Conservation (phyloP, 768 basidiomycete genomes). For the Psilocybe cubensis region DNA sequence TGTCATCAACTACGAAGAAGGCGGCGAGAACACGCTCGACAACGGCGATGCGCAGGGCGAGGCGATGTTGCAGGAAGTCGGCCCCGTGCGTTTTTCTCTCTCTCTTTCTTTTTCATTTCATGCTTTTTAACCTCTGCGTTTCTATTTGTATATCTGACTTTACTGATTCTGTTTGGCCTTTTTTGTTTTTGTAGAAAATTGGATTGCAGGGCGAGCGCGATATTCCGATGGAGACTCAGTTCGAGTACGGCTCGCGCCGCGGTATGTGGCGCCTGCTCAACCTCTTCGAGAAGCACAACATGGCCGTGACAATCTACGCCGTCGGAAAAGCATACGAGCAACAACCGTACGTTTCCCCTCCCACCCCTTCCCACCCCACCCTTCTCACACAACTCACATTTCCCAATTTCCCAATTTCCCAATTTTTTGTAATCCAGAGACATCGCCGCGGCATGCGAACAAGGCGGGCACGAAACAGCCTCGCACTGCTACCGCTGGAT, state of each 20-base stretch:
- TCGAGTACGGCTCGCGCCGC: conserved; percentile 21
- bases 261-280: conserved; percentile 22
- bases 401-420: not conserved
- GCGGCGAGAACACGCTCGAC: conserved; percentile 20
- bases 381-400: not conserved
- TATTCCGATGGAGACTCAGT: conserved; percentile 21
- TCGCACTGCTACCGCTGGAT: conserved; percentile 23
- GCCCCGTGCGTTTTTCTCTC: conserved; percentile 7
- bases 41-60: conserved; percentile 20
- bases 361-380: not conserved
- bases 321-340: conserved; percentile 20
- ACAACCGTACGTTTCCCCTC: conserved; percentile 13
- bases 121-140: not conserved
- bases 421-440: not conserved
- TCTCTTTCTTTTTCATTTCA: not conserved
- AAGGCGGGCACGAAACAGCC: conserved; percentile 20
- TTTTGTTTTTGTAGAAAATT: conserved; percentile 7
- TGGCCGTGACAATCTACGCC: conserved; percentile 17
- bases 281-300: conserved; percentile 20
- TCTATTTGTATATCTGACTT: not conserved
- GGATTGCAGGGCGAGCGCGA: conserved; percentile 15
- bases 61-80: conserved; percentile 14
- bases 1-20: conserved; percentile 22
- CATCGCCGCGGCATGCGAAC: conserved; percentile 16
- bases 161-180: not conserved